Evolutionary conservation across 495 filamentous ascomycete species (phyloP).

Genomic region (Chaetomium cochliodes): DNA sequence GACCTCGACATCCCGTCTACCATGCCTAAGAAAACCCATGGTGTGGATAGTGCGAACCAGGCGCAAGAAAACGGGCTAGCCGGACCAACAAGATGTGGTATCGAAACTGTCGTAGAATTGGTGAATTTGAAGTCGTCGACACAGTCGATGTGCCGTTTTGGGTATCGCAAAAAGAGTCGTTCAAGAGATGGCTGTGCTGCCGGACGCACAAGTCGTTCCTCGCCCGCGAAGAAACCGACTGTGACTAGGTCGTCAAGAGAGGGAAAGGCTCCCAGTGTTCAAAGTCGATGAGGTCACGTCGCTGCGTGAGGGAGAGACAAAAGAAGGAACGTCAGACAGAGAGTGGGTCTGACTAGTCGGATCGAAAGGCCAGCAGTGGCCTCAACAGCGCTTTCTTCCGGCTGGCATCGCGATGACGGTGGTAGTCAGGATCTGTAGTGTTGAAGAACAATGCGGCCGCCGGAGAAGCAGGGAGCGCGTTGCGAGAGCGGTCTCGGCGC

Average conservation of each 20-base stretch:
- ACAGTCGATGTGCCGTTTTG: conserved; percentile 34
- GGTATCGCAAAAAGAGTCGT: conserved; percentile 31
- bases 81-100: conserved; percentile 27
- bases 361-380: conserved; percentile 23
- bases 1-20: conserved; percentile 64
- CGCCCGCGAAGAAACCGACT: conserved; percentile 57
- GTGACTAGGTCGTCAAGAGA: conserved; percentile 38
- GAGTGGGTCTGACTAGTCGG: conserved; percentile 19
- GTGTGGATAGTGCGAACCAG: conserved; percentile 31
- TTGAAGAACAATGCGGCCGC: conserved; percentile 10
- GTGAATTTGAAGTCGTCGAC: conserved; percentile 32
- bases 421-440: conserved; percentile 17
- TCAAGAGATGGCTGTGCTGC: conserved; percentile 31
- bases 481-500: background rate
- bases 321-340: conserved; percentile 19
- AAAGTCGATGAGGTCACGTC: conserved; percentile 24
- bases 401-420: conserved; percentile 30
- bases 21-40: conserved; percentile 74
- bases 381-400: conserved; percentile 19
- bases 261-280: conserved; percentile 21
- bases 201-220: conserved; percentile 48
- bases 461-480: conserved; percentile 2
- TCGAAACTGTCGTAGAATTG: conserved; percentile 36
- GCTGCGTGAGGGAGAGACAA: conserved; percentile 16
- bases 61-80: conserved; percentile 23